Percentiles rank a stretch among this genome's conserved stretches.
phyloP scores from a whole-genome alignment of 2,329 filamentous ascomycete genomes.

The Metarhizium sp. region DNA sequence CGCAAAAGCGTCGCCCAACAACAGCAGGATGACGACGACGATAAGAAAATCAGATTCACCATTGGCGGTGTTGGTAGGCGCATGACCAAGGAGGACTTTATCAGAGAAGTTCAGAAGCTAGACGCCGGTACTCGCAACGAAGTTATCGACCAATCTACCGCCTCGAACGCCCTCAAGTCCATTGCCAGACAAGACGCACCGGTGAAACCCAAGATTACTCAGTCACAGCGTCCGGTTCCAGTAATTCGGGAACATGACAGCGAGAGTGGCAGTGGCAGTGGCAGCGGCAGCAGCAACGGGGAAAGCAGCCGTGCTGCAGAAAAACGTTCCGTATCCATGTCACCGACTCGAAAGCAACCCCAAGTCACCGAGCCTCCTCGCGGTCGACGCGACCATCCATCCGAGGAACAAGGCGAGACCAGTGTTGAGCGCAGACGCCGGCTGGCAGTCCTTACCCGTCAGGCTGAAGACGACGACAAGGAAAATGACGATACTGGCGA shows the following conservation, averaged over 20 bases:
- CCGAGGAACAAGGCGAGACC: slow-evolving; percentile 44
- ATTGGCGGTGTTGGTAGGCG: slow-evolving; percentile 63
- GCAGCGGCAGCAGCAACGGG: slow-evolving; percentile 5
- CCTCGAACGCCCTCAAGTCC: slow-evolving; percentile 37
- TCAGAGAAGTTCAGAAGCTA: slow-evolving; percentile 62
- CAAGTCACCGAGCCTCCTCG: background rate
- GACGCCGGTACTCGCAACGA: slow-evolving; percentile 55
- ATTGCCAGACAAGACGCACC: slow-evolving; percentile 33
- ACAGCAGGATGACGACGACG: slow-evolving; percentile 44
- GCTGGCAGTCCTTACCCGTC: slow-evolving; percentile 40
- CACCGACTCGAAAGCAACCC: slow-evolving; percentile 8
- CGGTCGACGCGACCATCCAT: slow-evolving; percentile 1
- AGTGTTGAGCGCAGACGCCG: slow-evolving; percentile 60
- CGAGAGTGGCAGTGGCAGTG: background rate
- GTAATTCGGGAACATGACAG: slow-evolving; percentile 12
- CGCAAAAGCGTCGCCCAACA: slow-evolving; percentile 32
- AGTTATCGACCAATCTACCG: slow-evolving; percentile 41
- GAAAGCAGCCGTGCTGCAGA: slow-evolving; percentile 11
- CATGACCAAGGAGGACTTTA: slow-evolving; percentile 75
- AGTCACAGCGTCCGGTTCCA: slow-evolving; percentile 8
- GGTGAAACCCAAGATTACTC: background rate
- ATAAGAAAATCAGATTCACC: slow-evolving; percentile 65
- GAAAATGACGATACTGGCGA: slow-evolving; percentile 36
- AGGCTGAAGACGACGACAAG: slow-evolving; percentile 20
- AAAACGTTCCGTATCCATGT: slow-evolving; percentile 10